Percentiles rank a stretch among this genome's conserved stretches.
These are phyloP conservation scores for Zygosaccharomyces bisporus DNA, from an alignment of 805 yeast species.

Conservation along the genomic window DNA sequence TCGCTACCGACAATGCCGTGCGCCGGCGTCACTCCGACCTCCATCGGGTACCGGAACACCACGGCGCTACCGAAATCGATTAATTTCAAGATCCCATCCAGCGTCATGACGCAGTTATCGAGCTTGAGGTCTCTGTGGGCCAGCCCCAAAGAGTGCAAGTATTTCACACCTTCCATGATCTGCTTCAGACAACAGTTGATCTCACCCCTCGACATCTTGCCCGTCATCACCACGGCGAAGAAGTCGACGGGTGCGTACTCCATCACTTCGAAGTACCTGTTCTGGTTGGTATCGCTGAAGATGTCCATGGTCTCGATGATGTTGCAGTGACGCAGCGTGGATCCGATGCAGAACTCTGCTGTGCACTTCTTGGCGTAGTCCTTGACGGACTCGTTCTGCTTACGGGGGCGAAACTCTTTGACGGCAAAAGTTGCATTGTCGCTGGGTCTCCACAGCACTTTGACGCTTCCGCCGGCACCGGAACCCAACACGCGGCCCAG, in stretches of 20 bases:
- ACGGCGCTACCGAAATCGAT: slow-evolving; percentile 86
- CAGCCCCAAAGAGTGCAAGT: slow-evolving; percentile 71
- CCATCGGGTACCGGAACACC: slow-evolving; percentile 74
- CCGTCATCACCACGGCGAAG: slow-evolving; percentile 84
- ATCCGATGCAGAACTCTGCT: slow-evolving; percentile 85
- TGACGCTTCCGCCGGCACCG: slow-evolving; percentile 88
- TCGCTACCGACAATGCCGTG: slow-evolving; percentile 83
- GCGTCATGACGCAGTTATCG: slow-evolving; percentile 77
- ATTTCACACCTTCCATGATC: slow-evolving; percentile 64
- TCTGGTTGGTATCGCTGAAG: slow-evolving; percentile 51
- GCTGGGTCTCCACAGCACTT: slow-evolving; percentile 60
- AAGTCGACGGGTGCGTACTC: slow-evolving; percentile 83
- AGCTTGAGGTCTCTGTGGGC: slow-evolving; percentile 81
- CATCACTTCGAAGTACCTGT: slow-evolving; percentile 76
- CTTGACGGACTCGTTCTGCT: slow-evolving; percentile 64
- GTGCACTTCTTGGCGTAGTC: slow-evolving; percentile 85
- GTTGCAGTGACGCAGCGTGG: slow-evolving; percentile 77
- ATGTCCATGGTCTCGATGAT: slow-evolving; percentile 76
- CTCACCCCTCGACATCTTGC: slow-evolving; percentile 74
- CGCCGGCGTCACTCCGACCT: slow-evolving; percentile 52
- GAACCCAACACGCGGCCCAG: slow-evolving; percentile 73
- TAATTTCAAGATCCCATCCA: slow-evolving; percentile 67
- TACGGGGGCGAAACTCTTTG: slow-evolving; percentile 71
- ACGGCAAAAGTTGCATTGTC: slow-evolving; percentile 78
- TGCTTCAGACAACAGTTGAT: slow-evolving; percentile 80